These are phyloP conservation scores for Starmerella sirachaensis DNA, from an alignment of 805 yeast species.

Conservation along the genomic window DNA sequence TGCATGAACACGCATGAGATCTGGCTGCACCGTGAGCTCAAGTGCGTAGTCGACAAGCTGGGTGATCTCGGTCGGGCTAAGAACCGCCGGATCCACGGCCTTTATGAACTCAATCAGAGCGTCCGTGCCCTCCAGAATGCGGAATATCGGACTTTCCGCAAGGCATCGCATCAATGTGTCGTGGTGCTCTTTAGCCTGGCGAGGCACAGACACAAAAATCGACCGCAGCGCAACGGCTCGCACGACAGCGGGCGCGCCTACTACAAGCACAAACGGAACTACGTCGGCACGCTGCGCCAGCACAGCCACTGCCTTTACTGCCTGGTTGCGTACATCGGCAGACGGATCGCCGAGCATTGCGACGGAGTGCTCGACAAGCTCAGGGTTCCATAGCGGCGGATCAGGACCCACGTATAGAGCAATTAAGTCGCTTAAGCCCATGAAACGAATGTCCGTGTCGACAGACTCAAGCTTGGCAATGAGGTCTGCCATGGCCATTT, in stretches of 20 bases:
- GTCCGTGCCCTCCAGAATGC: constrained; percentile 5
- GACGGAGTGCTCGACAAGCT: constrained; percentile 32
- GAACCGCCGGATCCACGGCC: no score
- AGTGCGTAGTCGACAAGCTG: background rate
- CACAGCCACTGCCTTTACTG: constrained; percentile 47
- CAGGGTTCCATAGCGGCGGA: no score
- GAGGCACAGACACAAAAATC: background rate
- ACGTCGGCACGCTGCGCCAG: constrained; percentile 21
- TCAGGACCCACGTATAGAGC: no score
- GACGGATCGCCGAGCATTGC: constrained; percentile 45
- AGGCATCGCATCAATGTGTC: constrained; percentile 18
- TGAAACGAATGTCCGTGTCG: constrained; percentile 72
- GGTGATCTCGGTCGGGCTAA: background rate
- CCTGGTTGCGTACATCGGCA: constrained; percentile 64
- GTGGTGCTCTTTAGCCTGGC: background rate
- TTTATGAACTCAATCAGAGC: constrained; percentile 5
- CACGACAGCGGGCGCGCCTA: constrained; percentile 18
- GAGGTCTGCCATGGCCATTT: no score
- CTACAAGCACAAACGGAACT: constrained; percentile 25
- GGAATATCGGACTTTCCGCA: background rate
- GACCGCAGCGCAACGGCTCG: constrained; percentile 9
- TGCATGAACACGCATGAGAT: constrained; percentile 6
- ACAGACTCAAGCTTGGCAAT: constrained; percentile 23
- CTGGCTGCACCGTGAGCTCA: constrained; percentile 1
- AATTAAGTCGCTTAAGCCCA: constrained; percentile 67